Base-by-base conservation (phyloP, 192 early-diverging fungal genomes). In the Piromyces finnis region DNA sequence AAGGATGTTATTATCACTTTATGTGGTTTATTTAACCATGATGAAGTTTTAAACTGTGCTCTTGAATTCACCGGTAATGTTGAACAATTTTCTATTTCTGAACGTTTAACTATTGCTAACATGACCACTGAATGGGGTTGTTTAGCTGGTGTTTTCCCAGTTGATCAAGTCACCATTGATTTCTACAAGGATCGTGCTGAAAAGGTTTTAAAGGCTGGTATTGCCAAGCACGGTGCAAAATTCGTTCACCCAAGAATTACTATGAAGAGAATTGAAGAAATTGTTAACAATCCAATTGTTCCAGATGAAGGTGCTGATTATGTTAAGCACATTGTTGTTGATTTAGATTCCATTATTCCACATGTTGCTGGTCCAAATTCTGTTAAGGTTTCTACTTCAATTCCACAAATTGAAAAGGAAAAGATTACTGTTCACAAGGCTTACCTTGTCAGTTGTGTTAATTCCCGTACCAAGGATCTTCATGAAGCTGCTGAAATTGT, bases 61-160 rank as follows among this genome's bases (percentile, higher is more conserved):
- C 94, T 99, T 78, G 97, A 99, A 88, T 99, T 99, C 84, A 89
- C 89, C 59, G 96, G 96, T 77, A 88, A 88, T 35, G 87, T 93
- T 16, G 82, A 83, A 29, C 82, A 83, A 18, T 84, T 99, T 79
- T 87, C 89, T 0, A 88, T 99, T 16, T 95, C 96, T 83, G 96
- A 97, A 79, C 92, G 96, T 15, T 87, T 99, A 79, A 95, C 97
- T 77, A 95, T 99, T 81, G 91, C 96, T 82, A 99, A 99, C 87
- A 98, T 99, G 97, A 99, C 97, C 11, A 99, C 97, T 35, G 97
- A 99, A 85, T 99, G 97, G 97, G 97, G 97, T 84, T 95, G 96
- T 13, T 89, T 99, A 28, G 97, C 96, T 77, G 97, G 97, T 39
- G 89, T 99, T 13, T 99, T 99, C 84, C 94, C 95, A 5, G 94